Base-by-base conservation (phyloP, 2,329 filamentous ascomycete species). In the Diaporthe amygdali region DNA sequence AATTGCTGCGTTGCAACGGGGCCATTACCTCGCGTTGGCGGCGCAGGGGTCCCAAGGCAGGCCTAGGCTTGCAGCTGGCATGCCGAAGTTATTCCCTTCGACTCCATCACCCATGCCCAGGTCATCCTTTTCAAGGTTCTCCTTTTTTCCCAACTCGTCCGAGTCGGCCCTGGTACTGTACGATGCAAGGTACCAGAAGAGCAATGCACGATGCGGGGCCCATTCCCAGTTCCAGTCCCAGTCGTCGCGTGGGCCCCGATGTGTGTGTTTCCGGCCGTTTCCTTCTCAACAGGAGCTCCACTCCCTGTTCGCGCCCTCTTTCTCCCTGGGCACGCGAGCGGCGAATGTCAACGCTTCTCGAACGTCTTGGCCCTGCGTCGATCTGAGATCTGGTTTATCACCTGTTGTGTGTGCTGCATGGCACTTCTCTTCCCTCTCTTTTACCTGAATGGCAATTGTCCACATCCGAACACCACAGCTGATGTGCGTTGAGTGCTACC, bases 101-200 rank as follows among this genome's bases (percentile, higher is more conserved):
- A 47, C 41, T 14, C 37, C 54, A 32, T 34, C n/a, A 55, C 39
- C 64, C 66, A 54, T 68, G 66, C 39, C 27, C 25, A 46, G 66
- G 34, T 59, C 66, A 49, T 59, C 66, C 66, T 56, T 37, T 39
- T 15, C 66, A 15, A 63, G 41, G 41, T 47, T 63, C 59, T 63
- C 59, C 59, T 63, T 47, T 59, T 49, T 49, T 37, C 52, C 41
- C 52, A 59, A 49, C 39, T 68, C 66, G 66, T 39, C 66, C 34
- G 49, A 56, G 32, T 63, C 59, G 59, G 59, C 59, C 59, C 30
- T 46, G 22, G 27, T 14, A 34, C 49, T n/a, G 66, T 15, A 68
- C 52, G 25, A 68, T 68, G 64, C 52, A 59, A 68, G 52, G 66
- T 37, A 68, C 66, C 27, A 47, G 59, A 63, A 39, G 66, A 17